These are phyloP conservation scores for Pichia cephalocereana DNA, from an alignment of 805 yeast species.

Conservation along the genomic window DNA sequence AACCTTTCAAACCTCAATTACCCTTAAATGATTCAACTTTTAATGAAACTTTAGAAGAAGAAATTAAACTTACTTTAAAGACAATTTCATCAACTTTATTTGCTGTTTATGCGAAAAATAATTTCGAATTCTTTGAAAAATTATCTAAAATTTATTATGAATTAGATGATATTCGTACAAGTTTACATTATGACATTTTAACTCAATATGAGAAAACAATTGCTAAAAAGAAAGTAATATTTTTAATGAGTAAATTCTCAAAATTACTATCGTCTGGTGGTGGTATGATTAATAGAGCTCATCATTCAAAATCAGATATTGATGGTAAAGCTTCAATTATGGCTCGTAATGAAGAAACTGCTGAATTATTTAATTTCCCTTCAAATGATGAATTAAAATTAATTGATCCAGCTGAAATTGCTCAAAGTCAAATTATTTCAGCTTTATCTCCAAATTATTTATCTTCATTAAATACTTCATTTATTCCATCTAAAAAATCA, in stretches of 20 bases:
- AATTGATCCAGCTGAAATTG: constrained; percentile 47
- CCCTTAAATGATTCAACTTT: constrained; percentile 39
- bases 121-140: constrained; percentile 52
- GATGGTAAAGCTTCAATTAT: constrained; percentile 58
- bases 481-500: constrained; percentile 38
- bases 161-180: constrained; percentile 50
- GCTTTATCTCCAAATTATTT: constrained; percentile 63
- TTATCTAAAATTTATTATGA: constrained; percentile 44
- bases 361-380: constrained; percentile 38
- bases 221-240: constrained; percentile 43
- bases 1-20: constrained; percentile 37
- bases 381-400: constrained; percentile 6
- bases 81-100: constrained; percentile 56
- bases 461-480: constrained; percentile 22
- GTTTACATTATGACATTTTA: constrained; percentile 39
- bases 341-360: constrained; percentile 53
- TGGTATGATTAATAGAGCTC: constrained; percentile 26
- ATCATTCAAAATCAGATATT: constrained; percentile 17
- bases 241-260: constrained; percentile 47
- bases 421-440: constrained; percentile 57
- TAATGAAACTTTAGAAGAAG: constrained; percentile 40
- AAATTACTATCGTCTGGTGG: constrained; percentile 44
- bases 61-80: constrained; percentile 47
- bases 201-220: constrained; percentile 43
- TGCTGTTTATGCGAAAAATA: constrained; percentile 63